These are phyloP conservation scores for Camellia oleifera DNA, from an alignment of 179 eudicot genomes.

Conservation along the genomic window DNA sequence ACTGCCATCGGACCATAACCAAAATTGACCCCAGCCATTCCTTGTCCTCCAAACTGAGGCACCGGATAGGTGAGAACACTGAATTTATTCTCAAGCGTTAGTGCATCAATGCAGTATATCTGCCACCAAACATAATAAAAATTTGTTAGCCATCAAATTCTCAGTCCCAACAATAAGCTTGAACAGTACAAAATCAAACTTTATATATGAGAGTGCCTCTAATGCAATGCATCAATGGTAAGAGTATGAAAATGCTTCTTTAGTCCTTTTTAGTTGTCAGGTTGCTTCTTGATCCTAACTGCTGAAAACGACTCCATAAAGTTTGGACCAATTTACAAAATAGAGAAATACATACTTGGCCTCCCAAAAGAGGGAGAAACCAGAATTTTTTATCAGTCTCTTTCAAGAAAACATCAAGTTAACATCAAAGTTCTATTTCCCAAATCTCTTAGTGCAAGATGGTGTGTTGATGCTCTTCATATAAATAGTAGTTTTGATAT, in stretches of 20 bases:
- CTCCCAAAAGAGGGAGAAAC: neutral
- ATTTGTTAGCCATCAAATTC: no score
- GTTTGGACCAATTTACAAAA: neutral
- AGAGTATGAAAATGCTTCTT: neutral
- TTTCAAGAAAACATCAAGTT: neutral
- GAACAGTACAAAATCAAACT: neutral
- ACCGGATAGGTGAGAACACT: conserved; percentile 81
- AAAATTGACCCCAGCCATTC: conserved; percentile 52
- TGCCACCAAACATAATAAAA: conserved; percentile 32
- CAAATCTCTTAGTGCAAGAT: no score
- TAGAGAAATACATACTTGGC: neutral
- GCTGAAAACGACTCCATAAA: neutral
- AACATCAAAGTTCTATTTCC: no score
- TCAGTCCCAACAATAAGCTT: no score
- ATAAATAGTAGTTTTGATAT: neutral
- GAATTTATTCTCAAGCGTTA: conserved; percentile 71
- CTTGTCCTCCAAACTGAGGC: conserved; percentile 69
- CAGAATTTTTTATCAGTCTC: neutral
- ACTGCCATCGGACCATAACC: conserved; percentile 95
- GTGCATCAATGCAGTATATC: conserved; percentile 85
- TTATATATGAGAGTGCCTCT: neutral
- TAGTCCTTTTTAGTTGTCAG: neutral
- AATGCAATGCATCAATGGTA: neutral
- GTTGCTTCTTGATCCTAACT: neutral
- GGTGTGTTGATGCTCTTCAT: neutral